Evolutionary conservation across 495 filamentous ascomycete genomes (phyloP).

Genomic region (Chaetomidium leptoderma): DNA sequence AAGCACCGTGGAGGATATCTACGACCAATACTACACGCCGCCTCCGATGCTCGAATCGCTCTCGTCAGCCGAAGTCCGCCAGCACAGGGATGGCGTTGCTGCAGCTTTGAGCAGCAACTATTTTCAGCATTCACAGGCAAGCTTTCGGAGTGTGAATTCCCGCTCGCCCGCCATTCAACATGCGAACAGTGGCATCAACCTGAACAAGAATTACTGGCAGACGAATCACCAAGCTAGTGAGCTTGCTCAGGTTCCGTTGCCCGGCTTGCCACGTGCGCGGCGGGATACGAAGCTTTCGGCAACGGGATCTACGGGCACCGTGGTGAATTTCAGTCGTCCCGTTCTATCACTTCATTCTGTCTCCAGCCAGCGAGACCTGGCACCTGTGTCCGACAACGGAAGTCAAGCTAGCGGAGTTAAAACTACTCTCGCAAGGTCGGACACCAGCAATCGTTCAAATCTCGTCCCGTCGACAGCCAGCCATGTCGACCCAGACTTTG

Average conservation of each 20-base stretch:
- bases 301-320: neutral
- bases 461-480: neutral
- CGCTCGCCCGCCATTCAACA: neutral
- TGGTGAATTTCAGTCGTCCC: neutral
- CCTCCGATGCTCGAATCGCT: conserved; percentile 3
- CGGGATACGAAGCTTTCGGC: neutral
- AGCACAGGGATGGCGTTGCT: neutral
- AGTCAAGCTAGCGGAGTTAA: neutral
- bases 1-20: conserved; percentile 33
- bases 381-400: neutral
- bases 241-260: conserved; percentile 11
- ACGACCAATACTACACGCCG: conserved; percentile 25
- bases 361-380: neutral
- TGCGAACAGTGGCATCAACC: neutral
- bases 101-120: neutral
- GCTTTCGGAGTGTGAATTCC: neutral
- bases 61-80: conserved; percentile 3
- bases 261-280: neutral
- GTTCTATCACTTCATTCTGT: neutral
- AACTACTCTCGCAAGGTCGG: neutral
- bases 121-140: neutral
- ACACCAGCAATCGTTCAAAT: neutral
- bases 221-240: conserved; percentile 5
- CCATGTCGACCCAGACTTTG: neutral
- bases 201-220: conserved; percentile 1